Conservation (phyloP, 2,329 filamentous ascomycete genomes). For the Diaporthe vexans region DNA sequence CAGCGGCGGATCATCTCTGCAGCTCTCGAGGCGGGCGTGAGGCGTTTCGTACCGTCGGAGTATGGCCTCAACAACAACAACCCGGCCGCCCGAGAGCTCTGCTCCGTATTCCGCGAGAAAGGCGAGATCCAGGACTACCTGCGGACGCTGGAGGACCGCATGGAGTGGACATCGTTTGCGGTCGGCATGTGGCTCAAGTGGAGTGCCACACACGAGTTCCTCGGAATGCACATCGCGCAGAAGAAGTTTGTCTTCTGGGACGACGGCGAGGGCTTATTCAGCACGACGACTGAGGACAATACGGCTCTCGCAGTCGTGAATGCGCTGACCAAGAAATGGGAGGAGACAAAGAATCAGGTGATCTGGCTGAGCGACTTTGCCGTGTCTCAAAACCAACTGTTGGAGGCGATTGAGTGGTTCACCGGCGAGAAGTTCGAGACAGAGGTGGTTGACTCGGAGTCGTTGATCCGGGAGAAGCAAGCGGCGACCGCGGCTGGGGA, state of each 20-base stretch:
- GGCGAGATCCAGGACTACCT: constrained; percentile 49
- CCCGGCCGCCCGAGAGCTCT: constrained; percentile 47
- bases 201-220: constrained; percentile 47
- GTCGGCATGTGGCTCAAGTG: constrained; percentile 51
- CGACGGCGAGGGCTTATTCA: constrained; percentile 52
- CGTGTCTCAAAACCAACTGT: constrained; percentile 50
- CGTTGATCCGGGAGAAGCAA: constrained; percentile 49
- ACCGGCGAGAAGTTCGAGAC: constrained; percentile 57
- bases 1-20: constrained; percentile 69
- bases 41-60: constrained; percentile 69
- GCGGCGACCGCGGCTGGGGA: constrained; percentile 47
- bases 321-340: constrained; percentile 47
- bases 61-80: constrained; percentile 57
- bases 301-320: constrained; percentile 49
- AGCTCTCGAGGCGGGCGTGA: constrained; percentile 66
- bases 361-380: constrained; percentile 53
- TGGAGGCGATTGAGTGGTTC: constrained; percentile 64
- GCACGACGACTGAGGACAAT: constrained; percentile 53
- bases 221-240: constrained; percentile 44
- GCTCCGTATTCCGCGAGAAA: constrained; percentile 47
- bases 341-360: constrained; percentile 51
- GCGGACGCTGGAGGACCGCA: constrained; percentile 44
- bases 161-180: constrained; percentile 51
- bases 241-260: constrained; percentile 50
- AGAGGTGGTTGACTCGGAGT: constrained; percentile 47